Base-by-base conservation (phyloP, 345 rosid genomes). In the Salix brachista region DNA sequence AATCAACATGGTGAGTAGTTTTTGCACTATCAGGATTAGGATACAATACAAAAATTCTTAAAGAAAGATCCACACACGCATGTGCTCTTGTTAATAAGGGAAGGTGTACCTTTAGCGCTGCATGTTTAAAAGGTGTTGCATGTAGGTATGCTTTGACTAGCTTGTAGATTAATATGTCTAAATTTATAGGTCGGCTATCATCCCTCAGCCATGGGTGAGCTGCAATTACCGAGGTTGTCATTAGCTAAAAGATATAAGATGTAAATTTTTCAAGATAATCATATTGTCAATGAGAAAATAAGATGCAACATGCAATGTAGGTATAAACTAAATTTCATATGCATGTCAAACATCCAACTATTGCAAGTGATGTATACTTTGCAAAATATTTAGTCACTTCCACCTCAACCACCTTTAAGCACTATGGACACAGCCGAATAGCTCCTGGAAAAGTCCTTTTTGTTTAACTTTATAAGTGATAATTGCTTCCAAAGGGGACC, bases 141-240 rank as follows among this genome's bases (percentile, higher is more conserved):
- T 85, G 94, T 19, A 92, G 80, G 77, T 93, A 96, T 65, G 85
- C 85, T 85, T 85, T 93, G 44, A 92, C 93, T 80, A 90, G 83
- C 87, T 91, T 96, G 84, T 87, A 93, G 80, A 93, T 85, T 72
- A 89, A 77, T 72, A 96, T 84, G 84, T 96, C 99, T 71, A 96
- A 84, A 69, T 93, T 96, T 77, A 91, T 81, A 23, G 85, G 80
- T 16, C 80, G 78, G 67, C 75, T 88, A 77, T 86, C 89, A 80
- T 89, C 90, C 72, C 86, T 86, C 70, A 96, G 74, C 99, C 98
- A 93, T 36, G 97, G 98, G 81, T 96, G 99, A 82, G 89, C 99
- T 96, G 91, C 80, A 85, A 66, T 71, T 68, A 75, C 32, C 56
- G n/a, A 76, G 46, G 60, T n/a, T 1, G 44, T 65, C 54, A 58